phyloP scores from a whole-genome alignment of 352 stramenopile species.

The Phytopythium helicoides region DNA sequence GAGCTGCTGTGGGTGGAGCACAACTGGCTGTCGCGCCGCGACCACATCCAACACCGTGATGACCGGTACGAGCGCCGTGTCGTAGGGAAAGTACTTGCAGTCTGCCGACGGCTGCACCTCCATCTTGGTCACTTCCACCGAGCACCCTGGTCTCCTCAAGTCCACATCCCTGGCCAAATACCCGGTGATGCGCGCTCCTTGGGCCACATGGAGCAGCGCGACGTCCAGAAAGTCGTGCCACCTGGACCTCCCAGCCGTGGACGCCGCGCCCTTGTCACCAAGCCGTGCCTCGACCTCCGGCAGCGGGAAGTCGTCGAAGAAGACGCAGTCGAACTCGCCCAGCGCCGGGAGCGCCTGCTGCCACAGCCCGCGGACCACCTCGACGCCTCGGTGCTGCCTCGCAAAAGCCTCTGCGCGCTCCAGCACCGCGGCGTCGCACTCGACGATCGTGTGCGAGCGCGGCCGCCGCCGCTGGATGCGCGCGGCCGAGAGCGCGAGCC shows the following conservation, averaged over 20 bases:
- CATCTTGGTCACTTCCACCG: slow-evolving; percentile 24
- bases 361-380: slow-evolving; percentile 66
- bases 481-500: slow-evolving; percentile 75
- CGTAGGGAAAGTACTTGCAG: slow-evolving; percentile 70
- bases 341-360: slow-evolving; percentile 52
- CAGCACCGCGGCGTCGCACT: slow-evolving; percentile 70
- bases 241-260: slow-evolving; percentile 36
- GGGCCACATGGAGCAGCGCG: slow-evolving; percentile 37
- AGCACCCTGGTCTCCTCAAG: slow-evolving; percentile 41
- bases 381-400: slow-evolving; percentile 21
- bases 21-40: slow-evolving; percentile 7
- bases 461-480: slow-evolving; percentile 62
- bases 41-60: slow-evolving; percentile 48
- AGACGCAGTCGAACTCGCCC: slow-evolving; percentile 70
- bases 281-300: slow-evolving; percentile 34
- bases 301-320: slow-evolving; percentile 82
- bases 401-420: slow-evolving; percentile 46
- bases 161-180: slow-evolving; percentile 61
- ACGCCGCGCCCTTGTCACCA: background rate
- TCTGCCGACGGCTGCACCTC: slow-evolving; percentile 33
- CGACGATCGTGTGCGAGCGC: slow-evolving; percentile 67
- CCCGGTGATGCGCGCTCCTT: slow-evolving; percentile 55
- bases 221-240: slow-evolving; percentile 76
- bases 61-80: slow-evolving; percentile 54
- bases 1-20: no score